Evolutionary conservation across 2,329 filamentous ascomycete genomes (phyloP), one percentile per base, ranked within the genome.

Genomic region (Thermothelomyces thermophilus): DNA sequence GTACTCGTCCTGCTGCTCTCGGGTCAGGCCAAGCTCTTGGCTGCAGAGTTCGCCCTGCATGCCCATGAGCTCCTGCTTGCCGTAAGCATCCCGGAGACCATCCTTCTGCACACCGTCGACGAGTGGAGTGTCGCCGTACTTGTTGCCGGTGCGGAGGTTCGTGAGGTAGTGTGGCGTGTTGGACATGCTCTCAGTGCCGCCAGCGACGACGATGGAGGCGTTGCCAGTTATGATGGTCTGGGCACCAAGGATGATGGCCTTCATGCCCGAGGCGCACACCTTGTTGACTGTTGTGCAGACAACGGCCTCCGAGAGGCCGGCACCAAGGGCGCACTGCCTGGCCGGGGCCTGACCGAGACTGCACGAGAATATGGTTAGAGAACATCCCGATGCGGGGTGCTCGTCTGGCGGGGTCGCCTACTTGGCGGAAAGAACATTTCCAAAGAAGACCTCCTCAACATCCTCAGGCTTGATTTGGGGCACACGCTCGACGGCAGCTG

Each of bases 211-310:
- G 58, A 96, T 84, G 61, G 88, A 84, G 58, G 91, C 91, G 67
- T 89, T 95, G 60, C 93, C 91, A 47, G 90, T 95, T 69, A 97
- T 90, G 74, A 98, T 98, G 63, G 91, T 96, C 73, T 97, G 93
- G 45, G 91, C 88, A 60, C 87, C 93, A 54, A 98, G 79, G 59
- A 95, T 89, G 66, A 98, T 85, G 60, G 93, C 88, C 77, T 98
- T 98, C 67, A 96, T 75, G 39, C 86, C 84, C 9, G 90, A 96
- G 57, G 93, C 93, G 79, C 93, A 98, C 67, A 98, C 93, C 77
- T 98, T 98, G 84, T 98, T 98, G 66, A 98, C 82, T 46, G 90
- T 95, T 40, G 93, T 98, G 72, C 85, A 87, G 61, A 94, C 80
- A 57, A 86, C 87, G 48, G 79, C 78, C 57, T 94, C 78, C 48